These are phyloP conservation scores for Telfairia occidentalis DNA, from an alignment of 331 rosid species.

Conservation along the genomic window DNA sequence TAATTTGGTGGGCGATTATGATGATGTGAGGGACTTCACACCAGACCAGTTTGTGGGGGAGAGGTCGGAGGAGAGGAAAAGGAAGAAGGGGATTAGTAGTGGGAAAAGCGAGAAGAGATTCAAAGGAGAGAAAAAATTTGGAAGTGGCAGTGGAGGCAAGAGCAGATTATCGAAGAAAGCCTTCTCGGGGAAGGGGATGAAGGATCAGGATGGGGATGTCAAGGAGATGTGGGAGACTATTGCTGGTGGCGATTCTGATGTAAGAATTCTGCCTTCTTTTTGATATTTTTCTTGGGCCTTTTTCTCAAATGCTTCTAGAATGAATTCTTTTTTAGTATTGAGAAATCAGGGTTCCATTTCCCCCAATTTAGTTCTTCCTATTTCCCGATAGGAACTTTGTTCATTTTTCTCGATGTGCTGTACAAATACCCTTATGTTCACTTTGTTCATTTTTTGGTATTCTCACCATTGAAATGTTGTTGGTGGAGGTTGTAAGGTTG, in stretches of 20 bases:
- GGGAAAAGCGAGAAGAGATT: constrained; percentile 69
- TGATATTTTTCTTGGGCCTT: background rate
- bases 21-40: constrained; percentile 25
- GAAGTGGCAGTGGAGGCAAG: constrained; percentile 34
- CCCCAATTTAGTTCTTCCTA: background rate
- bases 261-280: constrained; percentile 9
- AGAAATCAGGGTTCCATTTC: background rate
- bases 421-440: background rate
- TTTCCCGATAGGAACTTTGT: background rate
- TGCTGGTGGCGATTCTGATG: constrained; percentile 90
- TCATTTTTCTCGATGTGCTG: background rate
- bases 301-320: background rate
- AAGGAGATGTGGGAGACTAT: constrained; percentile 96
- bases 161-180: constrained; percentile 40
- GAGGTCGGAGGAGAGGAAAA: constrained; percentile 37
- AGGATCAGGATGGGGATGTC: constrained; percentile 87
- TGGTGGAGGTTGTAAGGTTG: background rate
- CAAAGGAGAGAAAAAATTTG: constrained; percentile 56
- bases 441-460: background rate
- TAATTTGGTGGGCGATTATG: constrained; percentile 42
- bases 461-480: background rate
- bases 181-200: constrained; percentile 47
- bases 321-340: background rate
- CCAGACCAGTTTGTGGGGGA: constrained; percentile 34
- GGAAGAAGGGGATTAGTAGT: constrained; percentile 43